Conservation (phyloP, 2,329 filamentous ascomycete species). For the Lecanicillium sp. region DNA sequence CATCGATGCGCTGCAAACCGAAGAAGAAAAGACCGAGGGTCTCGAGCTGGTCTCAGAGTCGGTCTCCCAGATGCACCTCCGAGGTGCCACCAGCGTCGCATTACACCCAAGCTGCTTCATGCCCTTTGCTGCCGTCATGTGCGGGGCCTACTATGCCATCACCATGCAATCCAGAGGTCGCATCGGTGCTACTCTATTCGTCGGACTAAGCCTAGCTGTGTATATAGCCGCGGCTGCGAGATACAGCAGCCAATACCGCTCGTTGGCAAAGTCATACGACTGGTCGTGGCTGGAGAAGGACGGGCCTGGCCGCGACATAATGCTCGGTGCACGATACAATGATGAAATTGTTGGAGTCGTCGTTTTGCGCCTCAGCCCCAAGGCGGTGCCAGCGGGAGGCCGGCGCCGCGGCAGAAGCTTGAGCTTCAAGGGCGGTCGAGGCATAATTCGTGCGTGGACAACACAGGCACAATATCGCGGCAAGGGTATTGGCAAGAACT, state of each 20-base stretch:
- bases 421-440: slow-evolving; percentile 48
- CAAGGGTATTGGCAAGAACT: slow-evolving; percentile 61
- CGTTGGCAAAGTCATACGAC: slow-evolving; percentile 14
- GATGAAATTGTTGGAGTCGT: slow-evolving; percentile 62
- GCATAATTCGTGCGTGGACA: slow-evolving; percentile 76
- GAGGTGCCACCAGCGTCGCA: slow-evolving; percentile 54
- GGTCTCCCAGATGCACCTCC: slow-evolving; percentile 72
- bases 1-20: slow-evolving; percentile 45
- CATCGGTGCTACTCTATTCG: slow-evolving; percentile 47
- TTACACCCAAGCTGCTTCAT: slow-evolving; percentile 51
- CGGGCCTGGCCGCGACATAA: slow-evolving; percentile 35
- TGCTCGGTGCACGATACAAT: slow-evolving; percentile 61
- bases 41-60: slow-evolving; percentile 72
- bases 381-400: slow-evolving; percentile 15
- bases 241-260: slow-evolving; percentile 25
- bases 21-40: slow-evolving; percentile 56
- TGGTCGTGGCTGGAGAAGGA: slow-evolving; percentile 7
- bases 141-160: slow-evolving; percentile 35
- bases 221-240: slow-evolving; percentile 10
- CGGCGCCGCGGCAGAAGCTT: slow-evolving; percentile 21
- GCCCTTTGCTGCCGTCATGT: slow-evolving; percentile 35
- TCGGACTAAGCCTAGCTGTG: slow-evolving; percentile 15
- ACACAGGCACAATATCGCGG: slow-evolving; percentile 60
- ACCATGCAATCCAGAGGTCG: slow-evolving; percentile 40
- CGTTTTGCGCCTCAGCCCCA: slow-evolving; percentile 56